These are phyloP conservation scores for Macrolepiota dolichaula DNA, from an alignment of 768 basidiomycete species.

Conservation along the genomic window DNA sequence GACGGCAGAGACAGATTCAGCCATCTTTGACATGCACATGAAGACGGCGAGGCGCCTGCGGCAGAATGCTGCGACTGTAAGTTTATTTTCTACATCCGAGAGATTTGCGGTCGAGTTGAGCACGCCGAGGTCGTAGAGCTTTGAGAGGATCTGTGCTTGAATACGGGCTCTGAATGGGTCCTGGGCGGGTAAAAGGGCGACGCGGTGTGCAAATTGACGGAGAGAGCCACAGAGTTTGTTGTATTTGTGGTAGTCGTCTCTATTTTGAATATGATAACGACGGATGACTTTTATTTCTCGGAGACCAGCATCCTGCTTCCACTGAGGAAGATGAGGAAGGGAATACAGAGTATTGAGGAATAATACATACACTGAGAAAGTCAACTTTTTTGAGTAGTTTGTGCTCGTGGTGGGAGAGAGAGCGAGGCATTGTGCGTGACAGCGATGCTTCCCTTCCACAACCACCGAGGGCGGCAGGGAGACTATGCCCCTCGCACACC, in stretches of 20 bases:
- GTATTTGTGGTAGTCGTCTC: slow-evolving; percentile 96
- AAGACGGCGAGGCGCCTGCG: slow-evolving; percentile 89
- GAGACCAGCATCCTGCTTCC: slow-evolving; percentile 92
- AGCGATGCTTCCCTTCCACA: slow-evolving; percentile 4
- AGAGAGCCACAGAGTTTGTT: slow-evolving; percentile 93
- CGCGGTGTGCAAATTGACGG: slow-evolving; percentile 79
- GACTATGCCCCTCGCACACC: slow-evolving; percentile 25
- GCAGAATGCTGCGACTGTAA: slow-evolving; percentile 94
- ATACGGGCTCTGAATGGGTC: slow-evolving; percentile 85
- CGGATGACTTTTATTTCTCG: slow-evolving; percentile 94
- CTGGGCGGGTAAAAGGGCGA: slow-evolving; percentile 82
- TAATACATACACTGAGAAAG: slow-evolving; percentile 75
- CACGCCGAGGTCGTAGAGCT: slow-evolving; percentile 96
- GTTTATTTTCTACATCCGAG: slow-evolving; percentile 93
- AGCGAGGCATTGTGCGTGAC: background rate
- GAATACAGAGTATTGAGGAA: background rate
- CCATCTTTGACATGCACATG: slow-evolving; percentile 91
- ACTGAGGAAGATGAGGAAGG: slow-evolving; percentile 43
- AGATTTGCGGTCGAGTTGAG: slow-evolving; percentile 85
- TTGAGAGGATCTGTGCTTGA: slow-evolving; percentile 85
- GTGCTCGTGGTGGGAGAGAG: slow-evolving; percentile 84
- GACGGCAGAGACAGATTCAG: slow-evolving; percentile 91
- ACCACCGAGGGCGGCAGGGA: background rate
- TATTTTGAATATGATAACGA: slow-evolving; percentile 90
- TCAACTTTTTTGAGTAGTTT: slow-evolving; percentile 95